Percentiles rank a stretch among this genome's conserved stretches.
These are phyloP conservation scores for Escovopsis sp. DNA, from an alignment of 2,329 filamentous ascomycete species.

Conservation along the genomic window DNA sequence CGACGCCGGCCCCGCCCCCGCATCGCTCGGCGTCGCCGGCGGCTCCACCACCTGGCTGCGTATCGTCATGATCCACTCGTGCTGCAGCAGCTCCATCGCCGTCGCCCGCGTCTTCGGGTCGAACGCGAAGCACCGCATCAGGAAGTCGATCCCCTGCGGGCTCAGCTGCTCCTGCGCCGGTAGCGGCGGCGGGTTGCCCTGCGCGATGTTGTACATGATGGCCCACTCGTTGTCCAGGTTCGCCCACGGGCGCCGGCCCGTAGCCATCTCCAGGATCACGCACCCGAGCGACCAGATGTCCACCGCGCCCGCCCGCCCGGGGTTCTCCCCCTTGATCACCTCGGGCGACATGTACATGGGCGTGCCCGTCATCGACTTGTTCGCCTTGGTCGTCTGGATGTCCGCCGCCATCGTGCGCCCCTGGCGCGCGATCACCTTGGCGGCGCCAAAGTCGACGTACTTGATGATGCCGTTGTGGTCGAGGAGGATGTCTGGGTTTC, in stretches of 20 bases:
- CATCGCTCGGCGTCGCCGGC: constrained; percentile 45
- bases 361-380: constrained; percentile 91
- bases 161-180: constrained; percentile 74
- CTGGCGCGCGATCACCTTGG: constrained; percentile 90
- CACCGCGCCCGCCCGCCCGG: constrained; percentile 69
- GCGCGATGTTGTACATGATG: constrained; percentile 99
- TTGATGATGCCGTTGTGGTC: constrained; percentile 98
- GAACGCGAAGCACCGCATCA: constrained; percentile 71
- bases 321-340: constrained; percentile 80
- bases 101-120: constrained; percentile 67
- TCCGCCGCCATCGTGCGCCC: constrained; percentile 65
- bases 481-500: constrained; percentile 79
- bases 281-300: constrained; percentile 96
- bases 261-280: constrained; percentile 95
- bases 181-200: constrained; percentile 81
- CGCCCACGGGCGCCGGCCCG: constrained; percentile 84
- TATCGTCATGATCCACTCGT: constrained; percentile 72
- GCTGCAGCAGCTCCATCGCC: constrained; percentile 78
- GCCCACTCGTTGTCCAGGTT: constrained; percentile 98
- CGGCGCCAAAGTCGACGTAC: constrained; percentile 95
- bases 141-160: constrained; percentile 70
- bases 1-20: constrained; percentile 27
- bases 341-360: constrained; percentile 99
- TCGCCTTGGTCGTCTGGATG: constrained; percentile 45
- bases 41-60: constrained; percentile 50